Evolutionary conservation across 169 alveolate genomes (phyloP).

Genomic region (Cryptosporidium canis): DNA sequence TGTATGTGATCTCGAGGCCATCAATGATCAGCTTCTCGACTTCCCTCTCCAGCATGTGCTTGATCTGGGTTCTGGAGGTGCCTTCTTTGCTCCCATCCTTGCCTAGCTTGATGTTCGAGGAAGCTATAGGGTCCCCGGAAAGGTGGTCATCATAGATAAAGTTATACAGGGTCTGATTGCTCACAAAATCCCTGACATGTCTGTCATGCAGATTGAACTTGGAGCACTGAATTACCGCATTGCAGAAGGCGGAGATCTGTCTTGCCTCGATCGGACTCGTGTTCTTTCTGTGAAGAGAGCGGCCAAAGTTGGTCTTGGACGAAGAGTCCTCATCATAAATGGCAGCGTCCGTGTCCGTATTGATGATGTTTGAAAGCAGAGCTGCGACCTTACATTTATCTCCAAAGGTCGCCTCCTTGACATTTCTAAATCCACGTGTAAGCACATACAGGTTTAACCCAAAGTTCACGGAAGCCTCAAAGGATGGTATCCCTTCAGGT

Average conservation of each 20-base stretch:
- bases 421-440: slow-evolving; percentile 21
- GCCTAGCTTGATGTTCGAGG: background rate
- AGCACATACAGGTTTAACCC: slow-evolving; percentile 12
- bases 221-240: background rate
- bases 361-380: slow-evolving; percentile 12
- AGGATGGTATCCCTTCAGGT: slow-evolving; percentile 16
- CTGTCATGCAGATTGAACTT: background rate
- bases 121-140: slow-evolving; percentile 1
- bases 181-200: background rate
- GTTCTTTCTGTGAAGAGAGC: background rate
- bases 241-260: background rate
- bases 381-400: slow-evolving; percentile 55
- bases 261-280: slow-evolving; percentile 13
- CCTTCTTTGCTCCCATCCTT: background rate
- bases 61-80: background rate
- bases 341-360: slow-evolving; percentile 23
- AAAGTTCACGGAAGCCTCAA: slow-evolving; percentile 35
- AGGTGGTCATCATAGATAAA: slow-evolving; percentile 30
- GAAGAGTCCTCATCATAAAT: slow-evolving; percentile 35
- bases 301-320: slow-evolving; percentile 15
- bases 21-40: slow-evolving; percentile 16
- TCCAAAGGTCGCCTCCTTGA: slow-evolving; percentile 1
- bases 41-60: background rate
- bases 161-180: slow-evolving; percentile 6
- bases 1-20: slow-evolving; percentile 3